Evolutionary conservation across 1,284 basidiomycete species (phyloP).

Genomic region (Marasmius oreades): DNA sequence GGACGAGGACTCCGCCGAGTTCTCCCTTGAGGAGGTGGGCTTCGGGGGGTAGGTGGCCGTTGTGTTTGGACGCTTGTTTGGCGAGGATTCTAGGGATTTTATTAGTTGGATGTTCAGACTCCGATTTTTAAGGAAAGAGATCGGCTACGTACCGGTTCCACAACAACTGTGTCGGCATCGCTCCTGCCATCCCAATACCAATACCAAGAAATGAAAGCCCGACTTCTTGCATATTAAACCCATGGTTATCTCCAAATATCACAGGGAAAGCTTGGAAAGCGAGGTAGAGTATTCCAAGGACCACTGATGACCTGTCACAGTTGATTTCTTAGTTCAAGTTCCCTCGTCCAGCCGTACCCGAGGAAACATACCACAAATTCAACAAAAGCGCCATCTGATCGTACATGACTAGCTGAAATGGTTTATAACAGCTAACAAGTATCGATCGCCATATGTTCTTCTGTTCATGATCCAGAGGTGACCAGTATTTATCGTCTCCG

Average conservation of each 20-base stretch:
- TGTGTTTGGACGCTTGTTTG: constrained; percentile 29
- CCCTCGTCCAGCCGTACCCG: no score
- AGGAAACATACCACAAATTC: constrained; percentile 51
- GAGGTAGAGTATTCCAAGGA: constrained; percentile 77
- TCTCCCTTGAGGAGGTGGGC: constrained; percentile 8
- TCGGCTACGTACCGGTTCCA: constrained; percentile 51
- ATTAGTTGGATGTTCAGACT: no score
- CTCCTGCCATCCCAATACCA: constrained; percentile 62
- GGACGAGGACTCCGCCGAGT: constrained; percentile 45
- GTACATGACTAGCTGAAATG: constrained; percentile 68
- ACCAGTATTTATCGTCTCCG: constrained; percentile 51
- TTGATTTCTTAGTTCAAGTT: no score
- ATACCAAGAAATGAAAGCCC: constrained; percentile 74
- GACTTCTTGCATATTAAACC: constrained; percentile 56
- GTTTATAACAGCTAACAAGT: constrained; percentile 53
- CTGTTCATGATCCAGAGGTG: constrained; percentile 50
- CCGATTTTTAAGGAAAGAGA: background rate
- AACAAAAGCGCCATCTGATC: constrained; percentile 78
- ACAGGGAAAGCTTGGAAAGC: constrained; percentile 72
- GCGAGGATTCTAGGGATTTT: constrained; percentile 44
- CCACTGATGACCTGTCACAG: constrained; percentile 41
- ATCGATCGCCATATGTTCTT: constrained; percentile 45
- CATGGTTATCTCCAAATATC: constrained; percentile 60
- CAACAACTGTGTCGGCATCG: constrained; percentile 51
- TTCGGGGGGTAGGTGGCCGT: constrained; percentile 44